Evolutionary conservation across 2,329 filamentous ascomycete genomes (phyloP), one percentile per base, ranked within the genome.

Genomic region (Sphaceloma murrayae): DNA sequence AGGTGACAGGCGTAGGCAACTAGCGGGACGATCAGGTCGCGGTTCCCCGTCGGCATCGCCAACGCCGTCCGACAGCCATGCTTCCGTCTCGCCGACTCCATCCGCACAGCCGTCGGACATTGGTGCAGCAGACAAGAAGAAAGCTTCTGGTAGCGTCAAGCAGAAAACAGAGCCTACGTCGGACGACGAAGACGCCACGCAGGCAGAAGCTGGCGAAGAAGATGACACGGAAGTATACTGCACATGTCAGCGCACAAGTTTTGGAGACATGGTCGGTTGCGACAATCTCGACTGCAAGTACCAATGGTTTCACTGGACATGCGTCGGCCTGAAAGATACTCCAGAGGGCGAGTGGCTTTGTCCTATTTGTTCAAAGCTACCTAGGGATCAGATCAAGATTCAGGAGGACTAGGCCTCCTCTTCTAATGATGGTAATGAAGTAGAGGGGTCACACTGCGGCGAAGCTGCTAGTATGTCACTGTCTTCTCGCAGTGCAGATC

Each of bases 241-340:
- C 64, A 72, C 81, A 21, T 91, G 85, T 62, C 81, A 88, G 60
- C 82, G 82, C 54, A 81, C 88, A 52, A 86, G 82, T 62, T 87
- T 84, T 57, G 85, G 85, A 49, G 82, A 89, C 57, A 91, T 91
- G 85, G 84, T 91, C 51, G 85, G 83, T 21, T 91, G 85, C 66
- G 85, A 91, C 67, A 89, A 89, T 61, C 78, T 82, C 47, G 73
- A 80, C 52, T 91, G 85, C 62, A 78, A 79, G 34, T 84, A 77
- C 57, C 84, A 91, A 65, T 91, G 85, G 85, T 91, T 91, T 61
- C 85, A 91, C 64, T 91, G 84, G 82, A 78, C 65, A 48, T 72
- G 69, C 49, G 67, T 72, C 39, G 65, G 65, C 19, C 63, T 72
- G 49, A 68, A 67, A 49, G 62, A 67, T 53, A 67, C 70, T 56